phyloP scores from a whole-genome alignment of 257 asterid species.

The Nicotiana attenuata region DNA sequence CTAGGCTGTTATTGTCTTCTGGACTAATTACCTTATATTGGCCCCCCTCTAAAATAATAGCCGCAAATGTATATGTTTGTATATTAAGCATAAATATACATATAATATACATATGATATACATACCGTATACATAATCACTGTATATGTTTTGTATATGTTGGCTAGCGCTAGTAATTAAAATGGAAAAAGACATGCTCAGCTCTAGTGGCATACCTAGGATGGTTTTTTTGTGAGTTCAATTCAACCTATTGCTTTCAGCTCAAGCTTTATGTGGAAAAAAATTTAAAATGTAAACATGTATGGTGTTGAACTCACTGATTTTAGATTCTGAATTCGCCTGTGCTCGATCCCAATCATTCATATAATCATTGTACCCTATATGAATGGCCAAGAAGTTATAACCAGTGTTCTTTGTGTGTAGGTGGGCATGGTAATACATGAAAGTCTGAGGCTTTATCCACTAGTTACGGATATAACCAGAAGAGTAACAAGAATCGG shows the following conservation, averaged over 20 bases:
- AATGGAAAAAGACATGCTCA: neutral
- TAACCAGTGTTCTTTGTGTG: neutral
- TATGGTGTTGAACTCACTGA: neutral
- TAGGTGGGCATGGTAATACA: constrained; percentile 56
- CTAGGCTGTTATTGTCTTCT: too few relatives aligned
- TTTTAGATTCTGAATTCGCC: neutral
- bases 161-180: too few relatives aligned
- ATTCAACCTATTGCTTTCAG: neutral
- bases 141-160: too few relatives aligned
- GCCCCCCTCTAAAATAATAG: too few relatives aligned
- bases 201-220: neutral
- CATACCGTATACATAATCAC: too few relatives aligned
- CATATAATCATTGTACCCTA: neutral
- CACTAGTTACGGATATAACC: constrained; percentile 34
- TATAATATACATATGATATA: too few relatives aligned
- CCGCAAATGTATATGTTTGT: too few relatives aligned
- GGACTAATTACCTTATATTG: too few relatives aligned
- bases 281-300: neutral
- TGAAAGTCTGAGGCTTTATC: constrained; percentile 47
- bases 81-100: too few relatives aligned
- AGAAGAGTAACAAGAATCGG: constrained; percentile 38
- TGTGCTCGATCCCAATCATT: neutral
- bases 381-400: neutral
- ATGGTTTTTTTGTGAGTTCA: neutral
- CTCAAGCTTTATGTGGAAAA: neutral